Conservation (phyloP, 73 alveolate species). For the Paramecium biaurelia region DNA sequence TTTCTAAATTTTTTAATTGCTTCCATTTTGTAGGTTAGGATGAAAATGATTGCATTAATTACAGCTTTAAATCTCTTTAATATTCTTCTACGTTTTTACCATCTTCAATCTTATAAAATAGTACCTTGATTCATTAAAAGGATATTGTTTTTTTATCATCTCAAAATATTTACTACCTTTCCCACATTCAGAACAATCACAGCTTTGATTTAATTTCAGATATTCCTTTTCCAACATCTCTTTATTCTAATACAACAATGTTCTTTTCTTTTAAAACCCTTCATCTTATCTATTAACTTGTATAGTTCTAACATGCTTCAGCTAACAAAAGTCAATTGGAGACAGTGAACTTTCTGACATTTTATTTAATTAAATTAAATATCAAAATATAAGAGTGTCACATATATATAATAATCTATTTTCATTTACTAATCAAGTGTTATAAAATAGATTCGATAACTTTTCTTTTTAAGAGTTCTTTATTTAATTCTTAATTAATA, state of each 20-base stretch:
- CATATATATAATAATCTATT: not conserved
- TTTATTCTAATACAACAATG: not conserved
- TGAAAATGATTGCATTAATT: not conserved
- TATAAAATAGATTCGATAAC: not conserved
- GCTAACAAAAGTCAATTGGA: not conserved
- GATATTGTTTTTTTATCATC: not conserved
- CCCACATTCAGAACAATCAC: conserved; percentile 36
- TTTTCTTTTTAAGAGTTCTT: not conserved
- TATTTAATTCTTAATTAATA: not conserved
- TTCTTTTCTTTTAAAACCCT: not conserved
- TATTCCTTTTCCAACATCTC: not conserved
- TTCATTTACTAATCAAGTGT: not conserved
- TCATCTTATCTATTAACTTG: not conserved
- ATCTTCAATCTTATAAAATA: not conserved
- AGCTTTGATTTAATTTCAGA: not conserved
- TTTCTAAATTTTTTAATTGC: not conserved
- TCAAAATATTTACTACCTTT: not conserved
- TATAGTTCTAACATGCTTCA: not conserved
- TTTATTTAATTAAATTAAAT: not conserved
- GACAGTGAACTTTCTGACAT: conserved; percentile 17
- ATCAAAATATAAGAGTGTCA: not conserved
- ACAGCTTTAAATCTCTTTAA: conserved; percentile 33
- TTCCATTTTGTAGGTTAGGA: not conserved
- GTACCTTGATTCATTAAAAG: conserved; percentile 3
- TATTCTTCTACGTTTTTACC: not conserved